Evolutionary conservation across 371 early-diverging fungal species (phyloP).

Genomic region (Parasitella parasitica): DNA sequence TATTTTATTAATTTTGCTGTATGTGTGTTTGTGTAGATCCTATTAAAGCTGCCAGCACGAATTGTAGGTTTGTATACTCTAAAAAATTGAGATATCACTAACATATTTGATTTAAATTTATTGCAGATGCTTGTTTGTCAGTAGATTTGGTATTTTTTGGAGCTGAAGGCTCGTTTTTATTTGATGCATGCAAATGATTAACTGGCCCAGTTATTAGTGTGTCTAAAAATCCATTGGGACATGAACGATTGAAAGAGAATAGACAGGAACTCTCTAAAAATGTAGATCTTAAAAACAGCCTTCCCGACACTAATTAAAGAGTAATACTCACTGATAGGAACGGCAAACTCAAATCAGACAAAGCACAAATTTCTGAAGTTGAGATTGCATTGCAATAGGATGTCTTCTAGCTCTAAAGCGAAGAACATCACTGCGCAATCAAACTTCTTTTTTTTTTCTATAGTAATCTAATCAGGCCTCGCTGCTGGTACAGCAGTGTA

Average conservation of each 20-base stretch:
- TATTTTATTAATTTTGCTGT: not conserved
- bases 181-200: constrained; percentile 53
- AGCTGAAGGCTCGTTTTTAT: constrained; percentile 41
- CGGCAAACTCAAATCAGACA: not conserved
- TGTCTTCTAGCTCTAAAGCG: no score
- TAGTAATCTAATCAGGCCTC: no score
- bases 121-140: constrained; percentile 40
- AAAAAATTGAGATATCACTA: not conserved
- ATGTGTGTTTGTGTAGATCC: no score
- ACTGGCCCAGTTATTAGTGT: constrained; percentile 38
- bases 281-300: not conserved
- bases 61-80: constrained; percentile 29
- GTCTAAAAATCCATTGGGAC: constrained; percentile 24
- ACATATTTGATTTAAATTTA: not conserved
- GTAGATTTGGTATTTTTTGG: constrained; percentile 41
- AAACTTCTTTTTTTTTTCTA: no score
- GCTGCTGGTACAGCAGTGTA: no score
- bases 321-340: not conserved
- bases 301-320: not conserved
- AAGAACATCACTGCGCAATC: no score
- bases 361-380: not conserved
- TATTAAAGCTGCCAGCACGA: constrained; percentile 53
- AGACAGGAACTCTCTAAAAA: not conserved
- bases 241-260: constrained; percentile 35
- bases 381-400: not conserved